Evolutionary conservation across 1,284 basidiomycete genomes (phyloP), one percentile per base, ranked within the genome.

Genomic region (Chalciporus sp.): DNA sequence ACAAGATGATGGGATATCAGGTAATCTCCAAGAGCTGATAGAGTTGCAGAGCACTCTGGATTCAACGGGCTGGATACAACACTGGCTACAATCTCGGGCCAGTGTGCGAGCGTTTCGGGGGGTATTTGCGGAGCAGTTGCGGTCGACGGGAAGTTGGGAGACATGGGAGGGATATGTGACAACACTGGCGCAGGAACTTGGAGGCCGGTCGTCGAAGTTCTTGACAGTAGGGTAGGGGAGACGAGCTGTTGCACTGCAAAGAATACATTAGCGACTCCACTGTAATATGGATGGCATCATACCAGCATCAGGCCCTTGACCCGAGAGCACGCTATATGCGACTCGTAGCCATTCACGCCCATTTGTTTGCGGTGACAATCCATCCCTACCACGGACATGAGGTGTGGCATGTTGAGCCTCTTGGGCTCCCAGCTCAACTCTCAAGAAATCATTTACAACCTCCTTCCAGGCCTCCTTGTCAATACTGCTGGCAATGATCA

Each of bases 401-500:
- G 58, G 19, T 51, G 47, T 26, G 27, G 31, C 51, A 44, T 31
- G 55, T 49, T 62, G 60, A 33, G 66, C 64, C 19, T 73, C 70
- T 31, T 73, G 75, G 23, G 70, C 69, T 7, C 82, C 81, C 7
- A 99, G 76, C 68, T 98, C 97, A 20, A 84, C 80, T 39, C 83
- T 82, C 37, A 96, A 74, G 66, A 99, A 99, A 57, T 95, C 90
- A 37, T 81, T 83, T 0, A 96, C 93, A 6, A 89, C 90, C 57
- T 95, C 92, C 67, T 90, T 91, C 94, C 95, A 98, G 6, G 92
- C 82, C 31, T 96, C 94, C 63, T 92, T 92, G 69, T 96, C 96
- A 48, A 98, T 83, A 52, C 92, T 90, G 66, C 92, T 95, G 8
- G 97, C 88, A 57, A 99, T 95, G 45, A 98, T 76, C 82, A 99